Percentiles rank a stretch among this genome's conserved stretches.
These are phyloP conservation scores for Xylariales sp. DNA, from an alignment of 2,329 filamentous ascomycete genomes.

Conservation along the genomic window DNA sequence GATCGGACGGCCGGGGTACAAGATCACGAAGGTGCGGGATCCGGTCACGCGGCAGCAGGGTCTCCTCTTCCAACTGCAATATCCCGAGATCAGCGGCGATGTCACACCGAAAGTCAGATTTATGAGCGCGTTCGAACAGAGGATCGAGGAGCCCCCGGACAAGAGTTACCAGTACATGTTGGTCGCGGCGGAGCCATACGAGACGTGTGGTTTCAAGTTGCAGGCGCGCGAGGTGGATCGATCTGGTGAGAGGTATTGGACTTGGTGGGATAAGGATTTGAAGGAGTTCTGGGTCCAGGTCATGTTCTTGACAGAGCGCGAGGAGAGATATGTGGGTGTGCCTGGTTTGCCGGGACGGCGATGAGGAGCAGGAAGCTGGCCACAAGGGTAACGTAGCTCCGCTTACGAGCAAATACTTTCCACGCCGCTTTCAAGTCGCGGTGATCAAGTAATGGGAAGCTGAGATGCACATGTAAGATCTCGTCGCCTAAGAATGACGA, in stretches of 20 bases:
- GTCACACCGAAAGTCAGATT: conserved; percentile 82
- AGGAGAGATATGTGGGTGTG: conserved; percentile 75
- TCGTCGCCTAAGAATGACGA: no score
- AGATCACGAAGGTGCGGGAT: conserved; percentile 94
- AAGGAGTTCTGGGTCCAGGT: conserved; percentile 98
- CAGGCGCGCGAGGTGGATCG: conserved; percentile 91
- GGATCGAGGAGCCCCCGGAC: conserved; percentile 85
- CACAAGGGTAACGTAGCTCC: no score
- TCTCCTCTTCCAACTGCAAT: conserved; percentile 92
- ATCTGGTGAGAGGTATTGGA: conserved; percentile 82
- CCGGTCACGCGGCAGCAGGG: conserved; percentile 84
- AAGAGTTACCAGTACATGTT: conserved; percentile 92
- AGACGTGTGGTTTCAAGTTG: conserved; percentile 95
- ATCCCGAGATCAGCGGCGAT: conserved; percentile 78
- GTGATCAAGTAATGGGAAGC: no score
- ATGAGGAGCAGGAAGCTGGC: conserved; percentile 18
- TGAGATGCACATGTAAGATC: no score
- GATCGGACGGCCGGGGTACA: conserved; percentile 94
- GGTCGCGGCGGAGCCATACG: conserved; percentile 94
- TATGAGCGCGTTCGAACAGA: conserved; percentile 97
- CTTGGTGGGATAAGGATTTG: conserved; percentile 90
- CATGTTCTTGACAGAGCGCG: conserved; percentile 96
- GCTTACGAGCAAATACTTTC: no score
- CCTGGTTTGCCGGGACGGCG: conserved; percentile 51
- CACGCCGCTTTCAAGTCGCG: no score